Evolutionary conservation across 441 rosid species (phyloP), one percentile per base, ranked within the genome.

Genomic region (Arabidopsis hybrid): DNA sequence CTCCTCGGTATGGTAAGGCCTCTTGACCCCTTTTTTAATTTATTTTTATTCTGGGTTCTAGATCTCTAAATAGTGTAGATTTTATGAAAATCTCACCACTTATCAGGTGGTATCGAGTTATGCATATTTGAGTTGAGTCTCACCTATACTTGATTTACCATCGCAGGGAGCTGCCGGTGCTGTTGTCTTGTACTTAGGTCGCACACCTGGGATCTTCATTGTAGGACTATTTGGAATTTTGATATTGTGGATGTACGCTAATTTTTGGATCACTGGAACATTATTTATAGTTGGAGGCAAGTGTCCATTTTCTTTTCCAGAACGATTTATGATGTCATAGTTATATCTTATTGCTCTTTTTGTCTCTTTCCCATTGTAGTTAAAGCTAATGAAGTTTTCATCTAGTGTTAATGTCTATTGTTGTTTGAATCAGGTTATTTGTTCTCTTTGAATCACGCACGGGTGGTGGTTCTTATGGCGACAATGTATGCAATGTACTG

Each of bases 191-290:
- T 86, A 87, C 80, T 81, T 93, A 82, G 99, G 98, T 64, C 90
- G 87, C 82, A 93, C 97, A 78, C 96, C 98, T 67, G 99, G 99
- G 46, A 88, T 96, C 71, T 93, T 91, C 79, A 92, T 96, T 36
- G 96, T 88, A 46, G 99, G 98, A 35, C 79, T 92, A 18, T 89
- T 89, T 78, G 90, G 91, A 34, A 96, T 94, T 79, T 84, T 93
- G 83, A 83, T 93, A 55, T 81, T 96, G 65, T 93, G 99, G 99
- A 93, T 91, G 98, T 91, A 84, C 78, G 99, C 99, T 72, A 96
- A 92, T 93, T 92, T 92, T 79, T 96, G 97, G 98, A 92, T 96
- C 83, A 87, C 98, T 1, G 98, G 98, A 78, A 84, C 92, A 55
- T 82, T 96, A 77, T 96, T 93, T 83, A 79, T 93, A 75, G 88